Percentiles rank a stretch among this genome's conserved stretches.
phyloP scores from a whole-genome alignment of 2,329 filamentous ascomycete genomes.

The Rhynchosporium secalis region DNA sequence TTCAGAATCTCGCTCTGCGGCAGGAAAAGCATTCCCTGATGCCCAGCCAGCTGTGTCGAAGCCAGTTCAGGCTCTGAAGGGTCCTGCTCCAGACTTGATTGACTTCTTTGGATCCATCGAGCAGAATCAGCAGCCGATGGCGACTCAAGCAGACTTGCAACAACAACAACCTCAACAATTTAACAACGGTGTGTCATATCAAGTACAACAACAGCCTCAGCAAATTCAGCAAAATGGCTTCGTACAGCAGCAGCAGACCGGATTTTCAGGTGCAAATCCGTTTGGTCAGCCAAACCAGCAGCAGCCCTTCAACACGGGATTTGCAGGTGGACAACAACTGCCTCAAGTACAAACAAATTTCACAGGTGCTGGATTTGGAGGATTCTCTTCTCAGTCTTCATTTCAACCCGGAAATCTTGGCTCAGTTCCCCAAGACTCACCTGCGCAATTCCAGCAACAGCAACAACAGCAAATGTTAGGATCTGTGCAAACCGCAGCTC shows the following conservation, averaged over 20 bases:
- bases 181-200: conserved; percentile 35
- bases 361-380: conserved; percentile 80
- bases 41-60: conserved; percentile 41
- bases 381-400: conserved; percentile 68
- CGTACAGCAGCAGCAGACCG: conserved; percentile 38
- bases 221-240: conserved; percentile 45
- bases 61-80: conserved; percentile 53
- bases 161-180: conserved; percentile 42
- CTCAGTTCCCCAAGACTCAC: conserved; percentile 58
- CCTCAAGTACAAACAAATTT: conserved; percentile 54
- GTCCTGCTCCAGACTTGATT: conserved; percentile 75
- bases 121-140: conserved; percentile 76
- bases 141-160: conserved; percentile 44
- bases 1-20: conserved; percentile 34
- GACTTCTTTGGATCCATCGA: conserved; percentile 96
- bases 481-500: conserved; percentile 48
- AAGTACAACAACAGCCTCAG: conserved; percentile 43
- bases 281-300: conserved; percentile 40
- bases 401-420: conserved; percentile 56
- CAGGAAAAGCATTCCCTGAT: conserved; percentile 37
- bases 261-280: conserved; percentile 13
- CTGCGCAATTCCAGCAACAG: conserved; percentile 49
- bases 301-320: conserved; percentile 37
- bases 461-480: conserved; percentile 43
- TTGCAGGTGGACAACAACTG: conserved; percentile 31